Percentiles rank a stretch among this genome's conserved stretches.
Evolutionary conservation across 2,329 filamentous ascomycete genomes (phyloP).

Genomic region (Pseudogymnoascus sp.): DNA sequence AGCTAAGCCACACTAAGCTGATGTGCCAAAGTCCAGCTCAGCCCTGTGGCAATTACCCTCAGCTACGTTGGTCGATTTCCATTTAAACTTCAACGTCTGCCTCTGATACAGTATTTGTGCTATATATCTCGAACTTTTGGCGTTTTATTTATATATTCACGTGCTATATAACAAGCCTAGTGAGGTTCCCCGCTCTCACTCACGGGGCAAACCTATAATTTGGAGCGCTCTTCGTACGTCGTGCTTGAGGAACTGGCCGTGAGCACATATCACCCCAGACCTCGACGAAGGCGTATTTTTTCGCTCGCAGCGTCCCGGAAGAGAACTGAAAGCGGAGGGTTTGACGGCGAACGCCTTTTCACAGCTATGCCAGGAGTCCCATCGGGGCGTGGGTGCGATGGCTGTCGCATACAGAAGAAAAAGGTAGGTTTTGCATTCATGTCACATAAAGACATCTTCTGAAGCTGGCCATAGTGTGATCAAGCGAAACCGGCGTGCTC

Average conservation of each 20-base stretch:
- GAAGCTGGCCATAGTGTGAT: background rate
- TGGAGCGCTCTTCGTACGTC: background rate
- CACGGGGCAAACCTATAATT: background rate
- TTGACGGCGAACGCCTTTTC: background rate
- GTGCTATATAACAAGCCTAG: background rate
- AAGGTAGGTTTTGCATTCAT: conserved; percentile 31
- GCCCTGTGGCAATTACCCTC: background rate
- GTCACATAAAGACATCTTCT: background rate
- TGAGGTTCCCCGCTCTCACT: background rate
- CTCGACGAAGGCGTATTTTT: background rate
- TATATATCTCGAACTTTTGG: background rate
- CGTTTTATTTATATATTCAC: background rate
- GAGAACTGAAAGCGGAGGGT: background rate
- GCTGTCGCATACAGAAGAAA: conserved; percentile 44
- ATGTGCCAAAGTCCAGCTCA: background rate
- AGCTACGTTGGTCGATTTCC: background rate
- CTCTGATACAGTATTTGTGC: background rate
- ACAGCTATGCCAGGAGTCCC: conserved; percentile 42
- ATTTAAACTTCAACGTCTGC: background rate
- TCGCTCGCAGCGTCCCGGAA: background rate
- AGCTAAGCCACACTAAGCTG: background rate
- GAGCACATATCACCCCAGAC: too few relatives aligned
- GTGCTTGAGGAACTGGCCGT: background rate
- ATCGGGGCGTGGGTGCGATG: conserved; percentile 41
- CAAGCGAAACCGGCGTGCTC: conserved; percentile 32